Evolutionary conservation across 257 asterid species (phyloP).

Genomic region (Verbena officinalis): DNA sequence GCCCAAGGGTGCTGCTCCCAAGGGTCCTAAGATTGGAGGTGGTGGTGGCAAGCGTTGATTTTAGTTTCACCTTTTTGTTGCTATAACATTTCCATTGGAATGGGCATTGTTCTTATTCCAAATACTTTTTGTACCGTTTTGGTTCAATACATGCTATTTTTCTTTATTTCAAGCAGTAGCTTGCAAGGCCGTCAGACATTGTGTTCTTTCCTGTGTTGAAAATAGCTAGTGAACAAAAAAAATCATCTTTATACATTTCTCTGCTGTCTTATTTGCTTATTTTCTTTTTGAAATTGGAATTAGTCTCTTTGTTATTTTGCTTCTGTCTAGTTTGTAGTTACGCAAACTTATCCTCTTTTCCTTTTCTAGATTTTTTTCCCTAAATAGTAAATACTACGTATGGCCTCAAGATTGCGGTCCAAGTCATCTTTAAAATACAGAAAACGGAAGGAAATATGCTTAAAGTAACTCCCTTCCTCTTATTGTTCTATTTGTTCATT

Average conservation of each 20-base stretch:
- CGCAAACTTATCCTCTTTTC: no score
- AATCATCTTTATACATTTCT: neutral
- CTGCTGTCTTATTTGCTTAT: neutral
- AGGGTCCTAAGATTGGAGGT: conserved; percentile 64
- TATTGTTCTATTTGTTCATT: no score
- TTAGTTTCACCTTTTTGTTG: neutral
- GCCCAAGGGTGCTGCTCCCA: conserved; percentile 54
- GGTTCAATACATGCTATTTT: conserved; percentile 15
- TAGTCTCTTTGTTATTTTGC: no score
- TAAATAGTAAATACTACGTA: no score
- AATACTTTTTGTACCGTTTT: conserved; percentile 31
- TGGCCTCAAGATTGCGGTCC: no score
- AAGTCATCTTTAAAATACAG: no score
- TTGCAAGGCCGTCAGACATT: conserved; percentile 19
- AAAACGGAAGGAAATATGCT: no score
- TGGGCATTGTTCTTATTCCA: conserved; percentile 12
- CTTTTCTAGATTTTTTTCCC: no score
- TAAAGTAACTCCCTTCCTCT: no score
- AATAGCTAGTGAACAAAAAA: conserved; percentile 20
- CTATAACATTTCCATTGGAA: conserved; percentile 4
- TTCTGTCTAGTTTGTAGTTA: no score
- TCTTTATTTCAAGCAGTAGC: conserved; percentile 24
- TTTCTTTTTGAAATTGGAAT: no score
- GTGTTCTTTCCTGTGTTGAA: conserved; percentile 22
- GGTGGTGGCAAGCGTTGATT: conserved; percentile 56